Evolutionary conservation across 2,329 filamentous ascomycete species (phyloP), one percentile per base, ranked within the genome.

Genomic region (Macroventuria anomochaeta): DNA sequence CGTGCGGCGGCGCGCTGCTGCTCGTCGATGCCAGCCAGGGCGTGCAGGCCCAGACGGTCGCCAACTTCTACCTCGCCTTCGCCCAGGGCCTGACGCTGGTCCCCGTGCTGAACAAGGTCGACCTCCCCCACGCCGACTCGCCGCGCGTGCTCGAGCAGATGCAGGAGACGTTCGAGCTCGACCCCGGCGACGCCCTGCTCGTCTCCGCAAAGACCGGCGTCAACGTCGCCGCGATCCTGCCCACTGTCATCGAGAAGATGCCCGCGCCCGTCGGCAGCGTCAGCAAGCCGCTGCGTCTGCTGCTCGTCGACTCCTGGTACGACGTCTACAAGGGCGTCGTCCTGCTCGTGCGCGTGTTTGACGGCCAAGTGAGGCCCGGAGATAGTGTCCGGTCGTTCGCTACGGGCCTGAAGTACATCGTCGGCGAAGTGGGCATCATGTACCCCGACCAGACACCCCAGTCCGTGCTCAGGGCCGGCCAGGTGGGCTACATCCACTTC

Each of bases 221-320:
- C 48, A 96, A 97, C 65, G 91, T 99, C 5, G 84, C 86, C 25
- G 81, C 85, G n/a, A 80, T 99, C 4, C 78, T 99, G 33, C 93
- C 95, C 0, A 87, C 86, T 11, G 91, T 97, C 8, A 87, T 99
- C 32, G 88, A 96, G 62, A 82, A 88, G 55, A 89, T 99, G 3
- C 93, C 95, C 17, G 84, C 86, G 65, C 95, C 95, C 0, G 76
- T 84, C 0, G 95, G 95, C 4, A 87, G 95, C 64, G 77, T 82
- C 46, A 81, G 76, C 13, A 89, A 87, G 65, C 91, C 92, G 1
- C 76, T 97, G 51, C 87, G 90, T 54, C 83, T 97, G 76, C 80
- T 99, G 40, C 85, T 99, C 12, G 92, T 99, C 23, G 95, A 99
- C 76, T 97, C 93, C 18, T 99, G 95, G 95, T 99, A 99, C 73